Conservation (phyloP, 352 stramenopile species). For the Pythium sp. region DNA sequence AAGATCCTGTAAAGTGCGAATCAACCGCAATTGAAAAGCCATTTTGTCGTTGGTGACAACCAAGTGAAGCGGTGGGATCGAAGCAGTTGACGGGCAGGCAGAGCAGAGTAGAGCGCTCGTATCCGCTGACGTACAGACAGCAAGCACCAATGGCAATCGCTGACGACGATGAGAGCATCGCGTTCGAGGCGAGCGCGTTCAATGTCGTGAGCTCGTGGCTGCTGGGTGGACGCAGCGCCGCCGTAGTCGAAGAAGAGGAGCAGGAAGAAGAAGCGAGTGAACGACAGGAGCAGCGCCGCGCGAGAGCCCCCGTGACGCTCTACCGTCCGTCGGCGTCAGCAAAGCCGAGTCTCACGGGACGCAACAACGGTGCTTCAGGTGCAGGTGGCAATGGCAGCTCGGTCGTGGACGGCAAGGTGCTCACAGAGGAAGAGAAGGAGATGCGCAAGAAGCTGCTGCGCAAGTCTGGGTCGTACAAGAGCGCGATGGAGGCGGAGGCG, state of each 20-base stretch:
- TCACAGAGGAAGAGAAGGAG: conserved; percentile 63
- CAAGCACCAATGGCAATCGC: conserved; percentile 9
- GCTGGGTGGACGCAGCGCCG: conserved; percentile 23
- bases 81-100: not conserved
- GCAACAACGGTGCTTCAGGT: conserved; percentile 15
- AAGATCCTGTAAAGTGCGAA: not conserved
- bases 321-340: conserved; percentile 44
- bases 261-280: conserved; percentile 13
- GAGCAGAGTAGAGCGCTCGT: not conserved
- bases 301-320: conserved; percentile 36
- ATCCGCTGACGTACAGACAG: not conserved
- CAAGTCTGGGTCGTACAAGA: conserved; percentile 38
- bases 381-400: not conserved
- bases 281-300: not conserved
- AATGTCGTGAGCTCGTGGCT: conserved; percentile 69
- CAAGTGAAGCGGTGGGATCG: not conserved
- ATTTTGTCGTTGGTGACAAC: not conserved
- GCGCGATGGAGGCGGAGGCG: conserved; percentile 28
- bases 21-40: not conserved
- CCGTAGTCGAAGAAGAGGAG: conserved; percentile 7
- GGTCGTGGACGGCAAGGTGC: conserved; percentile 14
- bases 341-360: conserved; percentile 30
- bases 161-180: conserved; percentile 47
- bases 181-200: conserved; percentile 53
- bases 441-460: conserved; percentile 75